A percentile compares a stretch with the other conserved stretches of the same genome.
phyloP scores from a whole-genome alignment of 192 early-diverging fungal species.

The Paraglomus brasilianum region DNA sequence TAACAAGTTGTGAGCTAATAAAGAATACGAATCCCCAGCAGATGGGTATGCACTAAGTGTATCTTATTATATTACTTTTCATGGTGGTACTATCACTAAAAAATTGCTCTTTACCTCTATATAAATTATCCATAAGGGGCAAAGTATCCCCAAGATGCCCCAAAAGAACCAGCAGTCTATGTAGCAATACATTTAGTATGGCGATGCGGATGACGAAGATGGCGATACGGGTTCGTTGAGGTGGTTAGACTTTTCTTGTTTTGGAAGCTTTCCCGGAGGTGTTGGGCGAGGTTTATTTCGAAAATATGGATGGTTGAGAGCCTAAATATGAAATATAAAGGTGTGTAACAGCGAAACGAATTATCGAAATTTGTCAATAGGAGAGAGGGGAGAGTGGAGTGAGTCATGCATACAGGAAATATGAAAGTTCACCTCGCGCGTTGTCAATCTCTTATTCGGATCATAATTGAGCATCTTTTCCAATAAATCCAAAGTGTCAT shows the following conservation, averaged over 20 bases:
- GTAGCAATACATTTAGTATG: too few species aligned
- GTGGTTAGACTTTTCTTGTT: conserved; percentile 23
- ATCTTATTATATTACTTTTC: too few species aligned
- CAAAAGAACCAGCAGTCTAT: too few species aligned
- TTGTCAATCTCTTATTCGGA: conserved; percentile 77
- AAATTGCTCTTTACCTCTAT: too few species aligned
- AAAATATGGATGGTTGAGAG: conserved; percentile 74
- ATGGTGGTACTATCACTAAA: too few species aligned
- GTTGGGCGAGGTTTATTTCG: conserved; percentile 71
- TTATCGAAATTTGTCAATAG: not conserved
- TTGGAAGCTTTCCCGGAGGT: conserved; percentile 63
- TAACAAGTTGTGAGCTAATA: too few species aligned
- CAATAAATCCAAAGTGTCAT: conserved; percentile 82
- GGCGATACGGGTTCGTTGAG: too few species aligned
- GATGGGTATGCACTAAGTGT: too few species aligned
- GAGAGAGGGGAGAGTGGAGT: not conserved
- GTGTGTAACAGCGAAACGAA: not conserved
- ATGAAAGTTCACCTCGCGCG: conserved; percentile 58
- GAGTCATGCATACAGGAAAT: not conserved
- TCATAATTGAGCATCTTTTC: conserved; percentile 86
- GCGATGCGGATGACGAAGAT: too few species aligned
- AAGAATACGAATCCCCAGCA: too few species aligned
- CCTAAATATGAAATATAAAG: conserved; percentile 35
- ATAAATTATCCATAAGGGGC: too few species aligned
- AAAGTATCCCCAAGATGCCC: too few species aligned